Conservation (phyloP, 176 grass and related monocot species). For the Musa beccarii region DNA sequence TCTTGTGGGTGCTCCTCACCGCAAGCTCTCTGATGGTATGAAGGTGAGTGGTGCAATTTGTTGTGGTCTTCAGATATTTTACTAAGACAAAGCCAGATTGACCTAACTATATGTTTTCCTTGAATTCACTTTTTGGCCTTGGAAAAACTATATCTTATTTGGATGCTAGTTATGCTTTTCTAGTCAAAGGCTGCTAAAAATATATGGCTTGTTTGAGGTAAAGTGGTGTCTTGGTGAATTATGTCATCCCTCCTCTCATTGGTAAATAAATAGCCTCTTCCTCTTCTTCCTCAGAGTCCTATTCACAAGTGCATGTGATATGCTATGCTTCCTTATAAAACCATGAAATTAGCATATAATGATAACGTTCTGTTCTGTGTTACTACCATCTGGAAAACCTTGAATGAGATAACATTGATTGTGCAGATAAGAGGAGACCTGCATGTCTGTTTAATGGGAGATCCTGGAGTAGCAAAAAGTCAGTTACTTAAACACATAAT, state of each 20-base stretch:
- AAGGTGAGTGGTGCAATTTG: conserved; percentile 40
- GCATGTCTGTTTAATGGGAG: conserved; percentile 97
- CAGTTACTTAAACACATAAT: conserved; percentile 99
- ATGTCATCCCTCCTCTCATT: not conserved
- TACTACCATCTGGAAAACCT: not conserved
- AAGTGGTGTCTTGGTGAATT: not conserved
- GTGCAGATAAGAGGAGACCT: conserved; percentile 94
- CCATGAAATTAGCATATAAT: not conserved
- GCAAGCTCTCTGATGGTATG: conserved; percentile 93
- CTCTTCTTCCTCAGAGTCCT: not conserved
- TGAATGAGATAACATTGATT: not conserved
- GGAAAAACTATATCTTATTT: not conserved
- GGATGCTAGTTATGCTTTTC: not conserved
- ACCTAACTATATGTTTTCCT: not conserved
- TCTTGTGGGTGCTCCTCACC: conserved; percentile 88
- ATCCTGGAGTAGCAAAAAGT: conserved; percentile 99
- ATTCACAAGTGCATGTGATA: not conserved
- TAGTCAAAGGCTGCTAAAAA: no score
- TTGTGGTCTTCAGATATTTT: not conserved
- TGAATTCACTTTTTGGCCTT: not conserved
- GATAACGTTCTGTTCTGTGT: not conserved
- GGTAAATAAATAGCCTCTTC: not conserved
- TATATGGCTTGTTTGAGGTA: no score
- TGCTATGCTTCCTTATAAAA: not conserved
- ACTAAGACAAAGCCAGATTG: not conserved